Base-by-base conservation (phyloP, 2,329 filamentous ascomycete species). In the Neocatenulostroma microsporum region DNA sequence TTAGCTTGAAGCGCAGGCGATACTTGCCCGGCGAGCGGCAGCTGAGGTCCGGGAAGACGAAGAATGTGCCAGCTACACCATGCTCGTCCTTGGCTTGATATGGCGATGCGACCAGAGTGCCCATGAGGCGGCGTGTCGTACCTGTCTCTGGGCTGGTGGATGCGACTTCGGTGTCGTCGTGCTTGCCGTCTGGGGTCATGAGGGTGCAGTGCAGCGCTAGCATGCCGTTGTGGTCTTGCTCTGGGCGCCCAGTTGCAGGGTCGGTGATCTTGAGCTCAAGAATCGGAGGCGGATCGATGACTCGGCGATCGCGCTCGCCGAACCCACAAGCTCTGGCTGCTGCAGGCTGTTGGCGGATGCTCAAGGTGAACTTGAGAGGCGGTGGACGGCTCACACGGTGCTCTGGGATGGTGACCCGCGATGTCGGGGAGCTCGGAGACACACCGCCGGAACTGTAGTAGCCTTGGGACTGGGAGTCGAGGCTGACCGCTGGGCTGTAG, bases 231-330 rank as follows among this genome's bases (percentile, higher is more conserved):
- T 77, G 74, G 34, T 76, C 76, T 52, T 79, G 76, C 26, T 74
- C 72, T 6, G 56, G 55, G 18, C 82, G 62, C 29, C 67, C 64
- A 11, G 64, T 69, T 23, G 62, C 66, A 1, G 73, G 68, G 43
- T 80, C 73, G 34, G 76, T 74, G 38, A 86, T 74, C 19, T 69
- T 66, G 30, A 89, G 72, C 55, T 89, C 78, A 15, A 91, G 74
- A 52, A 91, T 89, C 11, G 84, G 84, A 2, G 84, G 84, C 26
- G 84, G 84, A 54, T 91, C 84, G 45, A 91, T 84, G 12, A 87
- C 83, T 44, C 84, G 74, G 25, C 84, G 75, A 55, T 91, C 84
- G 46, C 84, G 72, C 60, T 89, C 84, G 42, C 84, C 84, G 56
- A 87, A 89, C 1, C 84, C 84, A 52, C 84, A 91, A 27, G 83